These are phyloP conservation scores for Candolleomyces aberdarensis DNA, from an alignment of 768 basidiomycete genomes.

Conservation along the genomic window DNA sequence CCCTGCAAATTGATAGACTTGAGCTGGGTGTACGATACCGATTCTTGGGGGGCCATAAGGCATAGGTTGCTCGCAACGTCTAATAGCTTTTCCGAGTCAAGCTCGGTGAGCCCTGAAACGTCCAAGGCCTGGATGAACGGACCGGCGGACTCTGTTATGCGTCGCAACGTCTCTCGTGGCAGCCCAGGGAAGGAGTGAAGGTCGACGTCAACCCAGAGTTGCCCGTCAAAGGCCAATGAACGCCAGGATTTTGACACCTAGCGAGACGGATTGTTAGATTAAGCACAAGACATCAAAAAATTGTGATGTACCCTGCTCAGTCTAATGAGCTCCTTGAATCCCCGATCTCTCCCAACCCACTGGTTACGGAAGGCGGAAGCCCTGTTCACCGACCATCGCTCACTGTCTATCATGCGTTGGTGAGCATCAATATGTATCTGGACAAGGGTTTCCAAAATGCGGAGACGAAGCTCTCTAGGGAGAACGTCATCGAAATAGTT, in stretches of 20 bases:
- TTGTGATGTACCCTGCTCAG: conserved; percentile 59
- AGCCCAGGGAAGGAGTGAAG: conserved; percentile 60
- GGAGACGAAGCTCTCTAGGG: conserved; percentile 68
- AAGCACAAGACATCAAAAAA: conserved; percentile 1
- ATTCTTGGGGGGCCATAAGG: conserved; percentile 33
- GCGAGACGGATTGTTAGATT: conserved; percentile 9
- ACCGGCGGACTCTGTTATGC: conserved; percentile 54
- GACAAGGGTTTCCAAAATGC: conserved; percentile 55
- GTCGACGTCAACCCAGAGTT: conserved; percentile 74
- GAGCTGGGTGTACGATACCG: conserved; percentile 58
- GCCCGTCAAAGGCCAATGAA: conserved; percentile 75
- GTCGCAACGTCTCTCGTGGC: conserved; percentile 46
- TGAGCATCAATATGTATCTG: conserved; percentile 60
- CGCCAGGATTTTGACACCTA: conserved; percentile 82
- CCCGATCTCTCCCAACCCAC: conserved; percentile 77
- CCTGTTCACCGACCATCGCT: conserved; percentile 57
- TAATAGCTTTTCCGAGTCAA: conserved; percentile 48
- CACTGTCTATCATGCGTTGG: conserved; percentile 36
- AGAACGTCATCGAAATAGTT: conserved; percentile 69
- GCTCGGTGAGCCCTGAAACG: conserved; percentile 55
- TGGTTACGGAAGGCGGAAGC: conserved; percentile 60
- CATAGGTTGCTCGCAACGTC: conserved; percentile 55
- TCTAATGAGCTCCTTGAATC: conserved; percentile 74
- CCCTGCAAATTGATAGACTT: conserved; percentile 70
- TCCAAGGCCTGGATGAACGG: conserved; percentile 63